phyloP scores from a whole-genome alignment of 2,329 filamentous ascomycete genomes.

The Fusarium buharicum region DNA sequence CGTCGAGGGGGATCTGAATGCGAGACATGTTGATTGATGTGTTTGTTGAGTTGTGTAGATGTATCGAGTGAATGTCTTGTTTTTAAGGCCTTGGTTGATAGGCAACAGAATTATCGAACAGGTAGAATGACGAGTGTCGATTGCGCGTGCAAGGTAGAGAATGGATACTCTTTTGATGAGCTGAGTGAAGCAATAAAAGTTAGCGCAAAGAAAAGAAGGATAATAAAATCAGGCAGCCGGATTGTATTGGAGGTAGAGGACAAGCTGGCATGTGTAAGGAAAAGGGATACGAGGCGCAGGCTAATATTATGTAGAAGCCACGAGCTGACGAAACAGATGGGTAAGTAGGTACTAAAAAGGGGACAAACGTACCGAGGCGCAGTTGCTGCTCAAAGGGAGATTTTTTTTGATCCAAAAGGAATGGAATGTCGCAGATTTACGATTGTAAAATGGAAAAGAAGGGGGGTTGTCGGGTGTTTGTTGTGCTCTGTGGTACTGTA shows the following conservation, averaged over 20 bases:
- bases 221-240: conserved; percentile 27
- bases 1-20: conserved; percentile 92
- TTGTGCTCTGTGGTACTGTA: conserved; percentile 1
- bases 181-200: conserved; percentile 28
- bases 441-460: conserved; percentile 7
- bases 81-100: conserved; percentile 36
- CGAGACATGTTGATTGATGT: conserved; percentile 71
- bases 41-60: conserved; percentile 22
- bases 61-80: conserved; percentile 10
- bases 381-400: conserved; percentile 7
- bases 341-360: conserved; percentile 16
- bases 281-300: conserved; percentile 32
- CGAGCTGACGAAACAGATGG: conserved; percentile 11
- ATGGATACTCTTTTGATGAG: conserved; percentile 34
- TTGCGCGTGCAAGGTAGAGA: conserved; percentile 38
- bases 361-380: conserved; percentile 27
- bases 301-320: conserved; percentile 25
- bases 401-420: conserved; percentile 18
- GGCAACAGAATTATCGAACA: conserved; percentile 43
- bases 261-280: conserved; percentile 40
- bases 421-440: conserved; percentile 35
- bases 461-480: conserved; percentile 13
- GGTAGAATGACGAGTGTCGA: conserved; percentile 34
- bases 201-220: conserved; percentile 7
- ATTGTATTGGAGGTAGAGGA: conserved; percentile 36